Conservation (phyloP, 2,329 filamentous ascomycete species). For the Bipolaris cookei region DNA sequence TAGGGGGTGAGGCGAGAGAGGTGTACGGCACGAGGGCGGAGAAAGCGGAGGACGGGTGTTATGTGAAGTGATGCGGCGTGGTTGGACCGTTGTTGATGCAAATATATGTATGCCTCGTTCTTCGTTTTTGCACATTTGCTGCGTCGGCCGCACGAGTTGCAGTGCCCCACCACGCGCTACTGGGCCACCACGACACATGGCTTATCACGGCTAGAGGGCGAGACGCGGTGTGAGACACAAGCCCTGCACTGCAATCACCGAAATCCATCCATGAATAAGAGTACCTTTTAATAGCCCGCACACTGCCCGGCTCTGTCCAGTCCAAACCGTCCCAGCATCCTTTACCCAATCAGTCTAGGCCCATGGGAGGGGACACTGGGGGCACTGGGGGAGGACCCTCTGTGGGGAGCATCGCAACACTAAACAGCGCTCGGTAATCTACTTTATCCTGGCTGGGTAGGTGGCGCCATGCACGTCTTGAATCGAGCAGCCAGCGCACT, state of each 20-base stretch:
- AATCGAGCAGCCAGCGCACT: background rate
- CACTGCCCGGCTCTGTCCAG: background rate
- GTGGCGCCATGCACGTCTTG: too few relatives aligned
- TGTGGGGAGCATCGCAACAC: background rate
- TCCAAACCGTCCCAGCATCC: background rate
- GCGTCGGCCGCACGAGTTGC: background rate
- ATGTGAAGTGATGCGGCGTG: background rate
- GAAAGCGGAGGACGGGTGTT: constrained; percentile 11
- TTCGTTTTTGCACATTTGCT: background rate
- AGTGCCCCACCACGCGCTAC: constrained; percentile 7
- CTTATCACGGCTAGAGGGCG: too few relatives aligned
- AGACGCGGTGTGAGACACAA: too few relatives aligned
- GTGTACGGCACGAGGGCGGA: background rate
- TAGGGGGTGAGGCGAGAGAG: background rate
- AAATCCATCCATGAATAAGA: too few relatives aligned
- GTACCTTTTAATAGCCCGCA: too few relatives aligned
- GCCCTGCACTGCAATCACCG: too few relatives aligned
- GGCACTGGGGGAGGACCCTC: too few relatives aligned
- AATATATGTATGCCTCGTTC: background rate
- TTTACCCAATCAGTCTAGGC: constrained; percentile 1
- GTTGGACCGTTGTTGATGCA: background rate
- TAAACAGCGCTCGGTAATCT: background rate
- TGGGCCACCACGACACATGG: background rate
- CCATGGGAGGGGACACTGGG: background rate
- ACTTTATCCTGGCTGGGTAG: background rate